These are phyloP conservation scores for Oenanthe sinensis DNA, from an alignment of 129 eudicot species.

Conservation along the genomic window DNA sequence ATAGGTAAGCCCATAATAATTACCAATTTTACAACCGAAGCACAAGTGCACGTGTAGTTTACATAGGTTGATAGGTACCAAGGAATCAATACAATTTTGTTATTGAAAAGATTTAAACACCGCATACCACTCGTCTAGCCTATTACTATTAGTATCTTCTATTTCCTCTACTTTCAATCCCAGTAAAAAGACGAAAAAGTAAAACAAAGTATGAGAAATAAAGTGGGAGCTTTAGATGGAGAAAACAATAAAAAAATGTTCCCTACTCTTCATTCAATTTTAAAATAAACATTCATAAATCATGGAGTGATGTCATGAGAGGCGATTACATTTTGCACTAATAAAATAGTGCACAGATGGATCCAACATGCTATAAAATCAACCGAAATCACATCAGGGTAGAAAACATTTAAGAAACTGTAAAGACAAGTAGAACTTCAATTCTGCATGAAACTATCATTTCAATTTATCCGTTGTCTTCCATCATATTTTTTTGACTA, in stretches of 20 bases:
- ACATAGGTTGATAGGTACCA: neutral
- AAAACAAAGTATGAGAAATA: neutral
- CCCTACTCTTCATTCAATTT: neutral
- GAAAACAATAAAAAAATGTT: neutral
- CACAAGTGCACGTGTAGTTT: neutral
- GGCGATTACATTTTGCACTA: neutral
- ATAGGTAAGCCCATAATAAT: neutral
- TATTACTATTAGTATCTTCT: neutral
- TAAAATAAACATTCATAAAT: neutral
- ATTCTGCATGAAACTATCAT: neutral
- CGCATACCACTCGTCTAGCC: neutral
- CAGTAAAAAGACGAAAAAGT: neutral
- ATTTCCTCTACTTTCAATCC: neutral
- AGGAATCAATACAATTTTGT: too few species aligned
- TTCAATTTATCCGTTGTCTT: neutral
- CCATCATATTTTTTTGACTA: neutral
- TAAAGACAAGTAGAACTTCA: neutral
- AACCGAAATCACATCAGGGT: neutral
- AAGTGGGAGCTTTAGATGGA: neutral
- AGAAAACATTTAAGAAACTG: neutral
- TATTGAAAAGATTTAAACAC: neutral
- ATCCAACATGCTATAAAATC: neutral
- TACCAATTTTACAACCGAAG: neutral
- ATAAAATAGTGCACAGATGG: neutral
- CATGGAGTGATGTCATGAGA: neutral